phyloP scores from a whole-genome alignment of 1,284 basidiomycete genomes.

The Sphaerobolus stellatus region DNA sequence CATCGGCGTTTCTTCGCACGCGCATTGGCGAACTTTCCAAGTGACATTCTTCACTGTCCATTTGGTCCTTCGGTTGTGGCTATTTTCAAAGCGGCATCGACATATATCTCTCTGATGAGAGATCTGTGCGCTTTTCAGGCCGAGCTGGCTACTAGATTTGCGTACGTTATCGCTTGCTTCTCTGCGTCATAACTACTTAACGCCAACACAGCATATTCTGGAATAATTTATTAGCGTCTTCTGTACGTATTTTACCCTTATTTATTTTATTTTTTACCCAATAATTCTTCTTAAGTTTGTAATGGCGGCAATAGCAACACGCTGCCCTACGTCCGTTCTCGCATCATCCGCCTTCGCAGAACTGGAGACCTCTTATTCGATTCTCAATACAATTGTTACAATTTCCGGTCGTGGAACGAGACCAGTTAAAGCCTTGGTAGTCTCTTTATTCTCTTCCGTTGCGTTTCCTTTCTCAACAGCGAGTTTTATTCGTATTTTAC shows the following conservation, averaged over 20 bases:
- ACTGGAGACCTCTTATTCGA: slow-evolving; percentile 36
- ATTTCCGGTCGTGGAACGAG: neutral
- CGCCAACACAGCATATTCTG: neutral
- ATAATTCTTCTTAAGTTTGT: slow-evolving; percentile 48
- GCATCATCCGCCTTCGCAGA: slow-evolving; percentile 56
- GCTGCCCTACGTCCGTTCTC: slow-evolving; percentile 56
- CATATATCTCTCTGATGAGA: slow-evolving; percentile 8
- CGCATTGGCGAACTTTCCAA: slow-evolving; percentile 54
- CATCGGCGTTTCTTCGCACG: slow-evolving; percentile 70
- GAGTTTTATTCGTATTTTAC: neutral
- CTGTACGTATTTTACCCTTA: slow-evolving; percentile 8
- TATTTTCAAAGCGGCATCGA: slow-evolving; percentile 58
- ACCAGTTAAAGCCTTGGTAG: slow-evolving; percentile 1
- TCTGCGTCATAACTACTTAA: neutral
- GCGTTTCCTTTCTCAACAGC: neutral
- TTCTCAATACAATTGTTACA: slow-evolving; percentile 5
- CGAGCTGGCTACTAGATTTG: slow-evolving; percentile 5
- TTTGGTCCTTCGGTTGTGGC: slow-evolving; percentile 67
- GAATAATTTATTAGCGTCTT: neutral
- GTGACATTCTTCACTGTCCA: slow-evolving; percentile 59
- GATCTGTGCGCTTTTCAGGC: slow-evolving; percentile 7
- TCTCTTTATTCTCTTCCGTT: neutral
- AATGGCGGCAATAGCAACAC: slow-evolving; percentile 62
- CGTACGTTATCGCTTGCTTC: slow-evolving; percentile 2
- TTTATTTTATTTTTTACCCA: neutral